phyloP scores from a whole-genome alignment of 2,329 filamentous ascomycete species.

The Aspergillus luchuensis region DNA sequence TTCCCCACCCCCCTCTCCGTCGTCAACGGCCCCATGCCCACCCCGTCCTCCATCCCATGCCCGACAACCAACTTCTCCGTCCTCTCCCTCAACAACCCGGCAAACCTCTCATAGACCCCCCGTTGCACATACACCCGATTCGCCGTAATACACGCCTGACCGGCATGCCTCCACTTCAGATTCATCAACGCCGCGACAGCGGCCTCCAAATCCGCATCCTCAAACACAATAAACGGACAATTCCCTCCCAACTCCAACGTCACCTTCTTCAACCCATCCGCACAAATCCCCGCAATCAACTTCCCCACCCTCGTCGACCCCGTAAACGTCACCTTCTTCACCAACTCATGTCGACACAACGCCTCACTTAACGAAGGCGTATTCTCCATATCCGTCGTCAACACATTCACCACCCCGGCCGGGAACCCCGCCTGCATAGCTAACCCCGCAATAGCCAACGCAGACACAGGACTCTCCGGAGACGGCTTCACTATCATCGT shows the following conservation, averaged over 20 bases:
- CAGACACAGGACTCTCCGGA: conserved; percentile 65
- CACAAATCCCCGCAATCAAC: conserved; percentile 61
- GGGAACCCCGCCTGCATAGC: conserved; percentile 60
- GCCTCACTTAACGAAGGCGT: conserved; percentile 47
- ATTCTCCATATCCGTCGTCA: conserved; percentile 54
- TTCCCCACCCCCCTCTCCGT: conserved; percentile 60
- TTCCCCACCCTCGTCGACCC: conserved; percentile 64
- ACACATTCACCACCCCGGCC: conserved; percentile 61
- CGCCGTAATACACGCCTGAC: conserved; percentile 50
- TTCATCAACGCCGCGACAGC: conserved; percentile 44
- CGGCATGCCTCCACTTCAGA: conserved; percentile 47
- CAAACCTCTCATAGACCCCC: conserved; percentile 54
- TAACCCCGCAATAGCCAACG: conserved; percentile 55
- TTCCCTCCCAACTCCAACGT: conserved; percentile 67
- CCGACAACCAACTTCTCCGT: conserved; percentile 58
- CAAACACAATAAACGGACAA: conserved; percentile 66
- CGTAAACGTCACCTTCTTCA: conserved; percentile 65
- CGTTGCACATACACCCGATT: conserved; percentile 50
- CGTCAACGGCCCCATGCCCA: conserved; percentile 63
- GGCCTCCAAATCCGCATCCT: conserved; percentile 62
- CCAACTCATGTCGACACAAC: conserved; percentile 58
- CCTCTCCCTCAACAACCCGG: conserved; percentile 55
- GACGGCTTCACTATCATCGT: conserved; percentile 74
- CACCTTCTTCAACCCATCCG: conserved; percentile 64
- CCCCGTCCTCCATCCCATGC: conserved; percentile 57